phyloP scores from a whole-genome alignment of 768 basidiomycete species.

The Termitomyces sp. region DNA sequence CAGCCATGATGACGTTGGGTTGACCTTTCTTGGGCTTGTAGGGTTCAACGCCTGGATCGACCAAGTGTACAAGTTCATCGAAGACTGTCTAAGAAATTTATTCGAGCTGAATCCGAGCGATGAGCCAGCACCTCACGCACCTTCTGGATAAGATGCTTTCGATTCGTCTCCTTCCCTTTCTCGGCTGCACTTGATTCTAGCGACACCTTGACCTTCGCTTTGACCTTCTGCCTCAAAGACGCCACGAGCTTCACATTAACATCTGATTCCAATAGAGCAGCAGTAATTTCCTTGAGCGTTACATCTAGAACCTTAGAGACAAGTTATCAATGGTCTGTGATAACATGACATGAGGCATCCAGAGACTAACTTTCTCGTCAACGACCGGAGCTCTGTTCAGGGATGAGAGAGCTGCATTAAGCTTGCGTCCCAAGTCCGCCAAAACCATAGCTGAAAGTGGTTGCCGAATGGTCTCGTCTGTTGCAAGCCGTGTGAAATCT shows the following conservation, averaged over 20 bases:
- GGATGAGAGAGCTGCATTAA: conserved; percentile 91
- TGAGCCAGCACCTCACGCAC: conserved; percentile 31
- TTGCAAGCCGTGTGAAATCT: conserved; percentile 18
- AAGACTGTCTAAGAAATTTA: conserved; percentile 73
- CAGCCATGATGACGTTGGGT: conserved; percentile 94
- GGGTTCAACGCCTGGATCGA: conserved; percentile 93
- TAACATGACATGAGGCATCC: background rate
- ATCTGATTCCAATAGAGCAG: conserved; percentile 92
- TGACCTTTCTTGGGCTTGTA: conserved; percentile 97
- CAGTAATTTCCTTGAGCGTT: conserved; percentile 91
- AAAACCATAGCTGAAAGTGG: conserved; percentile 73
- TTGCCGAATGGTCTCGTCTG: conserved; percentile 12
- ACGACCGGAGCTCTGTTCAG: conserved; percentile 83
- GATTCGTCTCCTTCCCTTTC: conserved; percentile 75
- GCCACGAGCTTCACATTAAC: conserved; percentile 98
- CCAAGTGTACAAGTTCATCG: conserved; percentile 91
- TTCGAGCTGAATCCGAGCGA: background rate
- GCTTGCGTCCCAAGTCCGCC: conserved; percentile 89
- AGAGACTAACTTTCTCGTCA: conserved; percentile 76
- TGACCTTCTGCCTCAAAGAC: conserved; percentile 83
- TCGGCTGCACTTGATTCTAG: conserved; percentile 62
- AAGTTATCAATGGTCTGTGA: conserved; percentile 8
- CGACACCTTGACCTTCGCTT: conserved; percentile 81
- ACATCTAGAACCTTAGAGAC: conserved; percentile 79
- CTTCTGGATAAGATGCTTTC: conserved; percentile 90